A percentile compares a stretch with the other conserved stretches of the same genome.
Conservation (phyloP, 352 stramenopile species). For the Globisporangium cystogenes region DNA sequence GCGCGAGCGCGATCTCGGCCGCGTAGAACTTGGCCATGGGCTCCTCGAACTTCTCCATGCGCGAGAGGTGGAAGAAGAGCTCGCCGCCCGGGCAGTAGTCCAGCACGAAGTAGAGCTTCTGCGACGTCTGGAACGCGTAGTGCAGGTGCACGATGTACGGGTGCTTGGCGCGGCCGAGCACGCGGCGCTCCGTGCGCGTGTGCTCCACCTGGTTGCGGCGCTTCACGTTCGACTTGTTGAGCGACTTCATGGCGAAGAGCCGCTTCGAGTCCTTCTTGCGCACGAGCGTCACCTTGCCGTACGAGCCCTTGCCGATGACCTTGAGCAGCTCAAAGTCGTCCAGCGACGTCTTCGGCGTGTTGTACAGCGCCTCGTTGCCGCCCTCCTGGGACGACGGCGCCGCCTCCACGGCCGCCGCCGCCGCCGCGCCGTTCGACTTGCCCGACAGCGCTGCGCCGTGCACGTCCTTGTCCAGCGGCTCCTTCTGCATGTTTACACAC, state of each 20-base stretch:
- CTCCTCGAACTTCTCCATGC: conserved; percentile 87
- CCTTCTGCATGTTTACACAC: conserved; percentile 36
- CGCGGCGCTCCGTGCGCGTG: conserved; percentile 76
- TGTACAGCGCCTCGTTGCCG: conserved; percentile 63
- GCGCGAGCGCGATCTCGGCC: conserved; percentile 86
- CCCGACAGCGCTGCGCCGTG: conserved; percentile 26
- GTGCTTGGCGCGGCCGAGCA: conserved; percentile 85
- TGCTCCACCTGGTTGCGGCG: conserved; percentile 82
- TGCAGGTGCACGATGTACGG: conserved; percentile 90
- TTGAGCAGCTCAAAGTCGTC: conserved; percentile 93
- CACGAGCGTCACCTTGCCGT: conserved; percentile 89
- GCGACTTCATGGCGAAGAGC: conserved; percentile 84
- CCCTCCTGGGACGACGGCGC: conserved; percentile 13
- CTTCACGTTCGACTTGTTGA: conserved; percentile 90
- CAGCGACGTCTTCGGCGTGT: conserved; percentile 85
- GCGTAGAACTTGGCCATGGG: conserved; percentile 89
- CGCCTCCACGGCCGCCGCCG: background rate
- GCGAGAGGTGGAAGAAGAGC: conserved; percentile 88
- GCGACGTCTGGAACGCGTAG: conserved; percentile 88
- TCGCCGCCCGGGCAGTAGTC: conserved; percentile 91
- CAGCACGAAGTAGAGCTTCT: conserved; percentile 91
- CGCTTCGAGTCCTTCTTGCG: conserved; percentile 74
- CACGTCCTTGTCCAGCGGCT: conserved; percentile 57
- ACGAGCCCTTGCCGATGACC: conserved; percentile 90
- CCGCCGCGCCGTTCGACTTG: conserved; percentile 7